phyloP scores from a whole-genome alignment of 768 basidiomycete species.

The Suillus subaureus region DNA sequence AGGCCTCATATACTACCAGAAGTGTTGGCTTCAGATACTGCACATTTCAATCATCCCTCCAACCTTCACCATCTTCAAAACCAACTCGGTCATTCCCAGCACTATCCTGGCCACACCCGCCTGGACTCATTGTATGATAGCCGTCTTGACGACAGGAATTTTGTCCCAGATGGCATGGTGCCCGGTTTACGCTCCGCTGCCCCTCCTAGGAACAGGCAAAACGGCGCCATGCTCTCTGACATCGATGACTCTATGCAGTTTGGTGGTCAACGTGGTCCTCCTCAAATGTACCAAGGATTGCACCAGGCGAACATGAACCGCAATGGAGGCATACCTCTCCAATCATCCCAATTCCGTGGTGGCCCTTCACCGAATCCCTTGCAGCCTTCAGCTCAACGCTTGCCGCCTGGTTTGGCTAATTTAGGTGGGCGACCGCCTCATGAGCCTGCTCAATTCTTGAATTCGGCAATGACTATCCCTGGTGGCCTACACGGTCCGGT shows the following conservation, averaged over 20 bases:
- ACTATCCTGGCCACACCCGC: conserved; percentile 45
- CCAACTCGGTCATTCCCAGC: conserved; percentile 42
- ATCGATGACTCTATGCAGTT: conserved; percentile 68
- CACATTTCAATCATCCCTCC: conserved; percentile 24
- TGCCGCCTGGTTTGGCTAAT: conserved; percentile 82
- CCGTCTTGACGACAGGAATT: conserved; percentile 72
- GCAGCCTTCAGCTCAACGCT: conserved; percentile 52
- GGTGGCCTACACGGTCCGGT: conserved; percentile 48
- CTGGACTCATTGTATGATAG: conserved; percentile 74
- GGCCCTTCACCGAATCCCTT: conserved; percentile 65
- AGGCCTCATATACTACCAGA: conserved; percentile 28
- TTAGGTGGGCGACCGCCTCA: conserved; percentile 82
- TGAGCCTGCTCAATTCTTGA: conserved; percentile 67
- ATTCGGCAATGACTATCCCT: conserved; percentile 44
- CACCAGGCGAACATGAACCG: conserved; percentile 55
- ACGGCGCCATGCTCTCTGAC: conserved; percentile 55
- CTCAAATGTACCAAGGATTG: conserved; percentile 57
- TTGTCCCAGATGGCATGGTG: conserved; percentile 84
- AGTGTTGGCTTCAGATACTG: conserved; percentile 23
- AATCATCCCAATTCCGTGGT: conserved; percentile 67
- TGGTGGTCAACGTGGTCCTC: conserved; percentile 58
- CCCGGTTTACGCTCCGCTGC: conserved; percentile 75
- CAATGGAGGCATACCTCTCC: conserved; percentile 55
- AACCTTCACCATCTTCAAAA: conserved; percentile 44
- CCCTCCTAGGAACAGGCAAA: conserved; percentile 63